A percentile compares a stretch with the other conserved stretches of the same genome.
Conservation (phyloP, 805 yeast species). For the Starmerella gropengiesseri region DNA sequence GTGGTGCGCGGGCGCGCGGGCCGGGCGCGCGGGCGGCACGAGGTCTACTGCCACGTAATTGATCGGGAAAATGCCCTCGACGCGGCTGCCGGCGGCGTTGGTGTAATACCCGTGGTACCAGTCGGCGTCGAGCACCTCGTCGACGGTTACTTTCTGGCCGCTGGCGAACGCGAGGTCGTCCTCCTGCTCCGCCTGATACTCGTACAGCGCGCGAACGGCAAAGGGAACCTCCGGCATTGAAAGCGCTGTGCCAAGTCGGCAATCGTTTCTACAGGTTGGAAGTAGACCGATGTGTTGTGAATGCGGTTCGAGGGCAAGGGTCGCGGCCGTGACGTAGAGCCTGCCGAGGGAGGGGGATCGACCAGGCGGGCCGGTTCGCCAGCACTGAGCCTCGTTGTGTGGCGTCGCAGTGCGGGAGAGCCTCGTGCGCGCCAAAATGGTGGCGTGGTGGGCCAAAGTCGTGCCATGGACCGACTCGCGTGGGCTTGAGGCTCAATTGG, state of each 20-base stretch:
- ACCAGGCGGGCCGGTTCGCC: too few relatives aligned
- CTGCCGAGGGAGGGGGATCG: too few relatives aligned
- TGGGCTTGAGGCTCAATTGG: too few relatives aligned
- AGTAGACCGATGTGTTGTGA: too few relatives aligned
- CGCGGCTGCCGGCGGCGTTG: constrained; percentile 33
- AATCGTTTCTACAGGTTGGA: constrained; percentile 4
- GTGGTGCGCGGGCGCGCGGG: constrained; percentile 9
- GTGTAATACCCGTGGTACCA: constrained; percentile 73
- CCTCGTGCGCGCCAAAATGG: too few relatives aligned
- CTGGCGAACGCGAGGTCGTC: constrained; percentile 69
- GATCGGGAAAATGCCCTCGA: constrained; percentile 76
- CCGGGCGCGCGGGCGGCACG: constrained; percentile 15
- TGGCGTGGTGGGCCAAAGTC: too few relatives aligned
- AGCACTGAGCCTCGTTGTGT: too few relatives aligned
- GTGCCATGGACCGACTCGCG: too few relatives aligned
- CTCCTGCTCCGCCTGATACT: constrained; percentile 58
- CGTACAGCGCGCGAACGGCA: constrained; percentile 55
- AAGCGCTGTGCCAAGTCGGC: constrained; percentile 2
- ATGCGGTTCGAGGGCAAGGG: too few relatives aligned
- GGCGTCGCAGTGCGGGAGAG: too few relatives aligned
- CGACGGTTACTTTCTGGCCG: constrained; percentile 64
- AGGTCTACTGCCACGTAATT: constrained; percentile 52
- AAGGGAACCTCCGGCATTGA: constrained; percentile 39
- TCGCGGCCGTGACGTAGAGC: too few relatives aligned
- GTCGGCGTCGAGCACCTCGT: constrained; percentile 75